These are phyloP conservation scores for Nitzschia sp. DNA, from an alignment of 108 stramenopile species.

Conservation along the genomic window DNA sequence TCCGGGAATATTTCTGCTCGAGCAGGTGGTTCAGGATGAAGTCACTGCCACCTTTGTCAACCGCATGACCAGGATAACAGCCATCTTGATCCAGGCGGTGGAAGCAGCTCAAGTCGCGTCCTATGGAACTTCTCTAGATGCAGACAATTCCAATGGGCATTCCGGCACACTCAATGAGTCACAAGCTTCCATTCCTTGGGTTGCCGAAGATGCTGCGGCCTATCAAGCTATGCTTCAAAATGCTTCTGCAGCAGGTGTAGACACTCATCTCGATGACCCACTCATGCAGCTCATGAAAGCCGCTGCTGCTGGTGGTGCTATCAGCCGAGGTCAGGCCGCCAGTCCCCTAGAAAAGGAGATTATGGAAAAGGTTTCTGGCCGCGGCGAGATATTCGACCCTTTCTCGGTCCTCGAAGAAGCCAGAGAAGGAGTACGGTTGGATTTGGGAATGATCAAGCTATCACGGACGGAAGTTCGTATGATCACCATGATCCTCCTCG, in stretches of 20 bases:
- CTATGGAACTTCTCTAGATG: constrained; percentile 1
- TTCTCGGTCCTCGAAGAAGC: constrained; percentile 64
- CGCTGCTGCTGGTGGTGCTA: constrained; percentile 31
- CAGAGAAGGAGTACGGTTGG: constrained; percentile 62
- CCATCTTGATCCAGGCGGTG: constrained; percentile 67
- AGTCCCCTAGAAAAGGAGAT: constrained; percentile 41
- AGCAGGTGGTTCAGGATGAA: constrained; percentile 45
- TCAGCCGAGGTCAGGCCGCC: constrained; percentile 21
- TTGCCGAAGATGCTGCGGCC: constrained; percentile 47
- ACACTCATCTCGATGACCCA: constrained; percentile 35
- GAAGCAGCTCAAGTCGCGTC: constrained; percentile 50
- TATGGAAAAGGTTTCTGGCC: constrained; percentile 33
- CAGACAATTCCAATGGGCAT: not conserved
- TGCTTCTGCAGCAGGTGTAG: constrained; percentile 28
- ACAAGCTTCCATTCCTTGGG: constrained; percentile 24
- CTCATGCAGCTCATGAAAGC: constrained; percentile 43
- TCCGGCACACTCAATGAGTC: constrained; percentile 7
- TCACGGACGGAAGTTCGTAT: constrained; percentile 57
- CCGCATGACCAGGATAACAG: constrained; percentile 62
- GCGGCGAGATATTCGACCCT: constrained; percentile 59
- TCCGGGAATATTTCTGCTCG: constrained; percentile 64
- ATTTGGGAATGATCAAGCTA: constrained; percentile 67
- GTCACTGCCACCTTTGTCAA: constrained; percentile 39
- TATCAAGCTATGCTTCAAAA: constrained; percentile 57
- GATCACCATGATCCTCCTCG: constrained; percentile 66